Evolutionary conservation across 1,139 yeast genomes (phyloP), one percentile per base, ranked within the genome.

Genomic region (Candida neerlandica): DNA sequence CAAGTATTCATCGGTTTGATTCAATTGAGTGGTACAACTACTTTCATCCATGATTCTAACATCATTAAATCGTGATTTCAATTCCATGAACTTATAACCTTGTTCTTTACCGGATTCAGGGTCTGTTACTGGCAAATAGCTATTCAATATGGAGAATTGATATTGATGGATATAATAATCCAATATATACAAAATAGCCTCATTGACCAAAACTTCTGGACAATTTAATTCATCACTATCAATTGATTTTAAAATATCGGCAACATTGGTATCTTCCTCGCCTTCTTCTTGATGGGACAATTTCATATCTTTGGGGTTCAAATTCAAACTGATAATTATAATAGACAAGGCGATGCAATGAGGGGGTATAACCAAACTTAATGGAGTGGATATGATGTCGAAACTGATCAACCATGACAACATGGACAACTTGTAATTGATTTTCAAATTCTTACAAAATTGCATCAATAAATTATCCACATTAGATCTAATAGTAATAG

Each of bases 271-370:
- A 46, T 78, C 77, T 11, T 72, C 67, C 4, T 61, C 62, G 14
- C 58, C 60, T n/a, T 52, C 51, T 7, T 49, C 47, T 40, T 51
- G 55, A 33, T 58, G 57, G 49, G 63, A 64, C 18, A 62, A 57
- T 7, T 54, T 53, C 39, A 77, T 58, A 43, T 74, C 77, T 33
- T 60, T 58, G 1, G 79, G 78, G 48, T 74, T 72, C 41, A 76
- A 61, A 53, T 75, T 74, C 41, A 75, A 65, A 2, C 77, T 63
- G 5, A 77, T 69, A 30, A 75, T 75, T 15, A 76, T 67, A 29
- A 84, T 80, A 1, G 92, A 89, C 49, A 90, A 65, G 0, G 97
- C 95, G 43, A 87, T 82, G 38, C 88, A 80, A 63, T 91, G 96
- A 1, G 92, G 86, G 0, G 98, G 96, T 14, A 82, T 77, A 61